phyloP scores from a whole-genome alignment of 108 stramenopile genomes.

The Conticribra weissflogii region DNA sequence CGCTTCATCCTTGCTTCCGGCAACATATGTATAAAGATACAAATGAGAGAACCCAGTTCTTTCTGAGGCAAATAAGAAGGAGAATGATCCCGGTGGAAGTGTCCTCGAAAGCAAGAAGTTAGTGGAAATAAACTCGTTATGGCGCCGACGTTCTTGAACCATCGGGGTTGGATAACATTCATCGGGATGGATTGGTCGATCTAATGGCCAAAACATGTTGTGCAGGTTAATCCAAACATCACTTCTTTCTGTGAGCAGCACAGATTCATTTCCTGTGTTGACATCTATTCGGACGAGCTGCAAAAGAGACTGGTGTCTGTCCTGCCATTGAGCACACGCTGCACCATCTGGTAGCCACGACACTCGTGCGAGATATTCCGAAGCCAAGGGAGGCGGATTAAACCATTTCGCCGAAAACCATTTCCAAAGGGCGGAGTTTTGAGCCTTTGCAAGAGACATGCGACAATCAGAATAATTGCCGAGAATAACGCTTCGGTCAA shows the following conservation, averaged over 20 bases:
- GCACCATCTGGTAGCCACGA: constrained; percentile 85
- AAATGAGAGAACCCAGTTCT: constrained; percentile 83
- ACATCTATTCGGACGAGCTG: constrained; percentile 65
- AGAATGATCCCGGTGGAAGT: constrained; percentile 70
- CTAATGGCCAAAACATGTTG: constrained; percentile 67
- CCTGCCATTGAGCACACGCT: constrained; percentile 85
- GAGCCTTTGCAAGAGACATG: constrained; percentile 7
- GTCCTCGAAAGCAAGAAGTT: constrained; percentile 35
- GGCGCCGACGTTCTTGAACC: constrained; percentile 7
- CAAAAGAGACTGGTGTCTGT: constrained; percentile 80
- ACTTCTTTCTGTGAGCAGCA: constrained; percentile 74
- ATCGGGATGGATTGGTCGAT: constrained; percentile 58
- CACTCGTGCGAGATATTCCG: constrained; percentile 86
- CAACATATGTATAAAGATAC: constrained; percentile 85
- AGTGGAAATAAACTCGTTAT: neutral
- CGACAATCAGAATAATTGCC: neutral
- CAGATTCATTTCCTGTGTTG: constrained; percentile 31
- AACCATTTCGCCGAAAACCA: constrained; percentile 57
- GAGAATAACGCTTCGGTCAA: neutral
- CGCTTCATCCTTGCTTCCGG: constrained; percentile 56
- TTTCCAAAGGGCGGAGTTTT: constrained; percentile 32
- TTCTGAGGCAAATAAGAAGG: constrained; percentile 87
- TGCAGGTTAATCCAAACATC: constrained; percentile 94
- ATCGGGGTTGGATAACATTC: constrained; percentile 40
- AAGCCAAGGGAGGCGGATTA: constrained; percentile 57